Evolutionary conservation across 805 yeast genomes (phyloP), one percentile per base, ranked within the genome.

Genomic region (Scheffersomyces stipitis): DNA sequence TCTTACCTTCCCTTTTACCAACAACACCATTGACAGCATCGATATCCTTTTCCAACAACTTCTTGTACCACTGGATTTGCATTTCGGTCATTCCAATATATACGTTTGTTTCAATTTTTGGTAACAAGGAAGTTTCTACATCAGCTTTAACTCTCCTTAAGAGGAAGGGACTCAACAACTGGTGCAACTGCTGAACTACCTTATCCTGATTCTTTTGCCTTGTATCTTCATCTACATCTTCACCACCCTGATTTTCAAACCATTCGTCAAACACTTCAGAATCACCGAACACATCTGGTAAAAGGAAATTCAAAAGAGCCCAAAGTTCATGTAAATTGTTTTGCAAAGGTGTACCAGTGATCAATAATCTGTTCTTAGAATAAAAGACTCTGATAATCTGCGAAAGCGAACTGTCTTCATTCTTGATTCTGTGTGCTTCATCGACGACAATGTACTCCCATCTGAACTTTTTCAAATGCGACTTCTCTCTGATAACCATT

Each of bases 401-500:
- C 2, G 97, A 88, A 34, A 91, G 69, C 26, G 93, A 82, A 47
- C 95, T 83, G 54, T 87, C 95, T 56, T 93, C 98, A 58, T 93
- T 93, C 57, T 91, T 91, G 58, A 91, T 91, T 58, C 98, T 78
- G 61, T 91, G 99, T 2, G 98, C 98, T 62, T 90, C 97, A 66
- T 91, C 99, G 35, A 91, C 87, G 15, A 93, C 75, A 38, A 93
- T 81, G 59, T 91, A 91, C 62, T 90, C 90, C 98, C 98, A 91
- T 34, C 84, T 81, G 40, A 91, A 66, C 58, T 85, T 88, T 51
- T 85, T 85, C 50, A 93, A 69, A 30, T 78, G 77, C 13, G 86
- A 56, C 59, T 91, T 91, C 58, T 91, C 99, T 41, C 95, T 78
- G 32, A 91, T 80, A 15, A 93, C 93, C 83, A 89, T 86, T 56